These are phyloP conservation scores for Luvunga scandens DNA, from an alignment of 345 rosid species.

Conservation along the genomic window DNA sequence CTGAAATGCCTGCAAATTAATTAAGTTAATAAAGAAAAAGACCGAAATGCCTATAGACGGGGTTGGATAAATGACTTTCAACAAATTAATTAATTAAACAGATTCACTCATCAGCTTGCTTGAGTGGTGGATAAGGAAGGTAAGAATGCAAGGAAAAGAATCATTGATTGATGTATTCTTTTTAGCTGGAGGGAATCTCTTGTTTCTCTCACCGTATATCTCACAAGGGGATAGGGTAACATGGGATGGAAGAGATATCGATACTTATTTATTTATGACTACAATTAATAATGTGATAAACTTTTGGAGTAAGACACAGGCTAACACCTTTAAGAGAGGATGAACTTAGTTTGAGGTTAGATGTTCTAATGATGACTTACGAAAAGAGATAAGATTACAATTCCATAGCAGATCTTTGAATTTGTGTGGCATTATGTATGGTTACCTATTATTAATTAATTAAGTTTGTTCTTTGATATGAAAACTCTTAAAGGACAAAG, in stretches of 20 bases:
- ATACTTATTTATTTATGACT: not conserved
- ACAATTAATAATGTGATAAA: not conserved
- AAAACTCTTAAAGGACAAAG: not conserved
- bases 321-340: not conserved
- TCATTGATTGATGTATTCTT: conserved; percentile 31
- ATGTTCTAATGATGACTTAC: not conserved
- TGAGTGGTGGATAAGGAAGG: conserved; percentile 38
- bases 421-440: not conserved
- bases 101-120: not conserved
- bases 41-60: not conserved
- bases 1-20: not conserved
- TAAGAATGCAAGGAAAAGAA: conserved; percentile 16
- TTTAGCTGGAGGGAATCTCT: conserved; percentile 43
- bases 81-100: too few relatives aligned
- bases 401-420: not conserved
- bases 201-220: conserved; percentile 1
- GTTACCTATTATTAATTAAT: not conserved
- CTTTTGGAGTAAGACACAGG: conserved; percentile 9
- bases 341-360: not conserved
- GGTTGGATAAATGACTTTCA: not conserved
- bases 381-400: not conserved
- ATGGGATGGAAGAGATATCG: not conserved
- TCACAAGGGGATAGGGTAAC: conserved; percentile 3
- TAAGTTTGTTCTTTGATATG: not conserved
- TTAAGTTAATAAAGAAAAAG: not conserved